These are phyloP conservation scores for Aspergillus hancockii DNA, from an alignment of 495 filamentous ascomycete species.

Conservation along the genomic window DNA sequence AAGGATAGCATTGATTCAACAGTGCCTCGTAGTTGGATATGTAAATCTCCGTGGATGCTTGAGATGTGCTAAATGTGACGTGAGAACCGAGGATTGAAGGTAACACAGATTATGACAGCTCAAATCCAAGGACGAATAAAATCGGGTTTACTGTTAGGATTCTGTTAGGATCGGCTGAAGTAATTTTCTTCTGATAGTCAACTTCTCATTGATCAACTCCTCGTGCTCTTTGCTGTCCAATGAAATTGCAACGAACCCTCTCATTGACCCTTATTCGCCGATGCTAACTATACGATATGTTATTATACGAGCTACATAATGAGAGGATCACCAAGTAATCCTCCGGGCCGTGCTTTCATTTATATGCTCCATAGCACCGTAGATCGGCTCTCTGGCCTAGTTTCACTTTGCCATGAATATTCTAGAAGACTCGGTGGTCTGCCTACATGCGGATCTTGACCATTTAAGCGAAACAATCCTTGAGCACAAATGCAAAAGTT, in stretches of 20 bases:
- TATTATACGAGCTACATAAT: background rate
- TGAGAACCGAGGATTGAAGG: too few species aligned
- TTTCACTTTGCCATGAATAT: background rate
- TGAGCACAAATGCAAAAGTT: too few species aligned
- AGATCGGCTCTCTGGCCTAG: background rate
- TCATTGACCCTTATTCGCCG: background rate
- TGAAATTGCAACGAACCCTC: background rate
- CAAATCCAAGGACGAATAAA: too few species aligned
- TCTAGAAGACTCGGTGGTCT: background rate
- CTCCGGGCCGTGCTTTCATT: conserved; percentile 1
- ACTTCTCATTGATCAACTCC: background rate
- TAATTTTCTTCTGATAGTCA: background rate
- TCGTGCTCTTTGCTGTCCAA: background rate
- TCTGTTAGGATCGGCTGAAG: background rate
- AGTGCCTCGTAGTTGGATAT: background rate
- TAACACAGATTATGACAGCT: too few species aligned
- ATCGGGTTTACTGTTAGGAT: too few species aligned
- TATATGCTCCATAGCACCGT: background rate
- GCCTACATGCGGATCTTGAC: background rate
- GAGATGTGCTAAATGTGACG: background rate
- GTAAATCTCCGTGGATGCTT: background rate
- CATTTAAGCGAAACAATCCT: background rate
- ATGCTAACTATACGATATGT: background rate
- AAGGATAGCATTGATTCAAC: background rate
- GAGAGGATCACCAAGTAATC: background rate